Percentiles rank a stretch among this genome's conserved stretches.
Evolutionary conservation across 768 basidiomycete species (phyloP).

Genomic region (Mycena olivaceomarginata): DNA sequence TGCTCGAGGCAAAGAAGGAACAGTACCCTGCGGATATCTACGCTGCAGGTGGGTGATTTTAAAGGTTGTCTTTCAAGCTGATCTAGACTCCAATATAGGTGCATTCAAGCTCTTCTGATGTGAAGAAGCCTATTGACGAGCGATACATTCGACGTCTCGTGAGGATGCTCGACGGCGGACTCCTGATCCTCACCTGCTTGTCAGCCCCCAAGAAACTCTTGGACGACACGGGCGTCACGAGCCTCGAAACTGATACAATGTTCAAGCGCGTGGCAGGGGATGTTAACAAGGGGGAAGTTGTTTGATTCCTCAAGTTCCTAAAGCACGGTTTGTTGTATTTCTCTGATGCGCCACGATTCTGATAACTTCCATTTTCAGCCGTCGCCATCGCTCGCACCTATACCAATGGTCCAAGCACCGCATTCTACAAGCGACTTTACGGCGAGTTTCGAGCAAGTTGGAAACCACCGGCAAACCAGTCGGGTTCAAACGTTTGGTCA

Average conservation of each 20-base stretch:
- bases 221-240: neutral
- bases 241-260: conserved; percentile 31
- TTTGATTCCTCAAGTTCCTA: neutral
- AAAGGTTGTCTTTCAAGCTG: too few species aligned
- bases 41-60: too few species aligned
- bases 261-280: neutral
- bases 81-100: too few species aligned
- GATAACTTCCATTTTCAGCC: neutral
- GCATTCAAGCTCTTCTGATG: conserved; percentile 20
- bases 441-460: conserved; percentile 31
- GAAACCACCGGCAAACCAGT: conserved; percentile 21
- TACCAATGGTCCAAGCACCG: conserved; percentile 14
- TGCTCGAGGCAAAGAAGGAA: too few species aligned
- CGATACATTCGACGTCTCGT: neutral
- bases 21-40: too few species aligned
- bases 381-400: conserved; percentile 35
- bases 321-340: neutral
- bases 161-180: neutral
- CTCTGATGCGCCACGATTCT: neutral
- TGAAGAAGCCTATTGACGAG: neutral
- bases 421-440: conserved; percentile 27
- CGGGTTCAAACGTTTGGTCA: conserved; percentile 29
- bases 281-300: neutral
- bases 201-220: neutral
- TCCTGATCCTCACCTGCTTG: neutral